Conservation (phyloP, 768 basidiomycete species). For the Polyporus arcularius region DNA sequence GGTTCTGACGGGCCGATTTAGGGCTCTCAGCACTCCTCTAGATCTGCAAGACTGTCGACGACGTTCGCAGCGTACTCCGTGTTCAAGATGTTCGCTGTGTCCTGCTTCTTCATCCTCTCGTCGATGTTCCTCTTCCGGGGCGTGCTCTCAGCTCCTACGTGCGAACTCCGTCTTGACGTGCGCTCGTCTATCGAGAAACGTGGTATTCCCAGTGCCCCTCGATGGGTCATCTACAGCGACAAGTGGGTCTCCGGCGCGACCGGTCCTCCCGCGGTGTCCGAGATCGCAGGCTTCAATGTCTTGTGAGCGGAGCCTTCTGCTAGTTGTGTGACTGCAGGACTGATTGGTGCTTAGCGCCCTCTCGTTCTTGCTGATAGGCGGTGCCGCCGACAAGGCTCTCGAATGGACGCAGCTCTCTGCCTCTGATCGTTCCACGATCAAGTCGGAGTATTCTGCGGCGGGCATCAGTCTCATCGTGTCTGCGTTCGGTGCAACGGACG, state of each 20-base stretch:
- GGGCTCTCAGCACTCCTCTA: conserved; percentile 5
- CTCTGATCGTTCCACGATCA: conserved; percentile 47
- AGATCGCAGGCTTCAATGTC: conserved; percentile 58
- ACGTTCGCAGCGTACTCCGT: background rate
- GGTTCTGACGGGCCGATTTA: background rate
- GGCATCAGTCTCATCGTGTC: conserved; percentile 67
- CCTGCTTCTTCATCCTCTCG: conserved; percentile 14
- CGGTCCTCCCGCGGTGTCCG: conserved; percentile 49
- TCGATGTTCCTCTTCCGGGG: conserved; percentile 14
- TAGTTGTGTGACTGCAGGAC: background rate
- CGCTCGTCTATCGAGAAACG: conserved; percentile 19
- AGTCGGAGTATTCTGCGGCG: conserved; percentile 55
- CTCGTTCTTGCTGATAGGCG: conserved; percentile 57
- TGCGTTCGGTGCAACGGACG: conserved; percentile 55
- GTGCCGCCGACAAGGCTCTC: conserved; percentile 60
- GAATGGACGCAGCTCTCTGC: conserved; percentile 53
- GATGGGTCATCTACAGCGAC: conserved; percentile 48
- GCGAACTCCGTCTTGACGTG: conserved; percentile 13
- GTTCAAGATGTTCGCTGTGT: conserved; percentile 17
- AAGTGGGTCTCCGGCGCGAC: conserved; percentile 43
- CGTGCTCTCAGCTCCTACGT: conserved; percentile 14
- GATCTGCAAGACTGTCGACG: conserved; percentile 4
- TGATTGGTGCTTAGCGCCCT: conserved; percentile 34
- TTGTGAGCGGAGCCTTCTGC: conserved; percentile 41
- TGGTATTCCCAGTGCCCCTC: conserved; percentile 47